phyloP scores from a whole-genome alignment of 108 stramenopile species.

The Nannochloropsis salina region DNA sequence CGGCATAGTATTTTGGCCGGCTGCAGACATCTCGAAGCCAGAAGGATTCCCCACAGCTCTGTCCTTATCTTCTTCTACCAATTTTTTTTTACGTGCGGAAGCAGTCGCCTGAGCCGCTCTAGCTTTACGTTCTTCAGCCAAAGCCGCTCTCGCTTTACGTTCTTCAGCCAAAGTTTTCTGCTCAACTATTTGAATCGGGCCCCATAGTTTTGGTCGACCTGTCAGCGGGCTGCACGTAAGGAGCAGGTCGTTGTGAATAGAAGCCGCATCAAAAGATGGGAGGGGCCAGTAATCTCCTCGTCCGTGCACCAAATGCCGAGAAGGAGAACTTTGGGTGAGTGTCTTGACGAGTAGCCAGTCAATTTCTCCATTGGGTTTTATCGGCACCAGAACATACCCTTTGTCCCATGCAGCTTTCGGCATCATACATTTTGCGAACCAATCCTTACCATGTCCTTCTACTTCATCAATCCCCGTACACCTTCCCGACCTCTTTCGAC shows the following conservation, averaged over 20 bases:
- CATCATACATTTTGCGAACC: background rate
- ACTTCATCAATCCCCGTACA: too few species aligned
- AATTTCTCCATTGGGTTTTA: background rate
- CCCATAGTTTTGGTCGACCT: background rate
- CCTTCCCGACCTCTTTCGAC: too few species aligned
- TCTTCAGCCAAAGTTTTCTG: background rate
- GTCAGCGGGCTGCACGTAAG: background rate
- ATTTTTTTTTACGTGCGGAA: too few species aligned
- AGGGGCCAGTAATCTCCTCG: slow-evolving; percentile 4
- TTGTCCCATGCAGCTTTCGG: background rate
- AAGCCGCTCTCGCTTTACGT: background rate
- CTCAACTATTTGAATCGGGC: background rate
- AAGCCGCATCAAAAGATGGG: background rate
- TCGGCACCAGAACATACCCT: background rate
- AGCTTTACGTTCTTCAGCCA: too few species aligned
- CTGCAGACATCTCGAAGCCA: too few species aligned
- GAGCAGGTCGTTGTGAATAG: background rate
- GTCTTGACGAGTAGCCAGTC: background rate
- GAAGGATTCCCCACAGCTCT: too few species aligned
- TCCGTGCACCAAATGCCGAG: background rate
- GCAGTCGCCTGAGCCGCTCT: too few species aligned
- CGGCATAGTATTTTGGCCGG: too few species aligned
- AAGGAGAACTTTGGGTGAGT: background rate
- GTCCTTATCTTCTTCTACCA: too few species aligned
- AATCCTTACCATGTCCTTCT: too few species aligned